Percentiles rank a stretch among this genome's conserved stretches.
Conservation (phyloP, 441 rosid species). For the Metrosideros polymorpha region DNA sequence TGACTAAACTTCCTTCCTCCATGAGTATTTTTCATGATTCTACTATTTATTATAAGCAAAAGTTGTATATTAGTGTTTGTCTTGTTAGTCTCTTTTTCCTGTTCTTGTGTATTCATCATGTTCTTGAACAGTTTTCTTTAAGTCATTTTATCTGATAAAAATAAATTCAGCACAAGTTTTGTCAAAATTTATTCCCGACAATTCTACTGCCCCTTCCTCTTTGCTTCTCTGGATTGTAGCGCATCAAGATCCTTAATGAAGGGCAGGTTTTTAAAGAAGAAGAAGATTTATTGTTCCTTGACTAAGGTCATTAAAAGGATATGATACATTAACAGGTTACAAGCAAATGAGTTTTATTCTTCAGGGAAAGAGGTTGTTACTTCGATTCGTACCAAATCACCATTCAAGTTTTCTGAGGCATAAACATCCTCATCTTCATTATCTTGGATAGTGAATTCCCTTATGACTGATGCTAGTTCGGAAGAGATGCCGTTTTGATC, state of each 20-base stretch:
- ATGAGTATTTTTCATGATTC: not conserved
- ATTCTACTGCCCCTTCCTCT: not conserved
- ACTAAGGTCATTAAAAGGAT: not conserved
- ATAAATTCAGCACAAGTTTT: not conserved
- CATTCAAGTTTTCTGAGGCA: slow-evolving; percentile 30
- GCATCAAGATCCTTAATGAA: not conserved
- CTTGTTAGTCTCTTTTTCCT: not conserved
- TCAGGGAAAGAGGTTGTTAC: not conserved
- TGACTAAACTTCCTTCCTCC: not conserved
- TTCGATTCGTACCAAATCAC: slow-evolving; percentile 49
- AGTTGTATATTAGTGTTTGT: not conserved
- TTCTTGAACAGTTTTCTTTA: not conserved
- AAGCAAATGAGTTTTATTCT: not conserved
- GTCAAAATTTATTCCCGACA: not conserved
- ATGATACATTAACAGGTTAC: not conserved
- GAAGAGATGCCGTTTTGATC: slow-evolving; percentile 75
- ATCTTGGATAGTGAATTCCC: slow-evolving; percentile 75
- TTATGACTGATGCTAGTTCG: slow-evolving; percentile 85
- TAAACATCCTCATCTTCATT: slow-evolving; percentile 35
- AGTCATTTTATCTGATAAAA: not conserved
- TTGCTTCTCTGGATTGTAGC: not conserved
- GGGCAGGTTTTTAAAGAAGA: not conserved
- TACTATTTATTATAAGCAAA: not conserved
- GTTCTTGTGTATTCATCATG: not conserved
- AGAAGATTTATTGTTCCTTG: not conserved